These are phyloP conservation scores for Groenewaldozyma tartarivorans DNA, from an alignment of 805 yeast genomes.

Conservation along the genomic window DNA sequence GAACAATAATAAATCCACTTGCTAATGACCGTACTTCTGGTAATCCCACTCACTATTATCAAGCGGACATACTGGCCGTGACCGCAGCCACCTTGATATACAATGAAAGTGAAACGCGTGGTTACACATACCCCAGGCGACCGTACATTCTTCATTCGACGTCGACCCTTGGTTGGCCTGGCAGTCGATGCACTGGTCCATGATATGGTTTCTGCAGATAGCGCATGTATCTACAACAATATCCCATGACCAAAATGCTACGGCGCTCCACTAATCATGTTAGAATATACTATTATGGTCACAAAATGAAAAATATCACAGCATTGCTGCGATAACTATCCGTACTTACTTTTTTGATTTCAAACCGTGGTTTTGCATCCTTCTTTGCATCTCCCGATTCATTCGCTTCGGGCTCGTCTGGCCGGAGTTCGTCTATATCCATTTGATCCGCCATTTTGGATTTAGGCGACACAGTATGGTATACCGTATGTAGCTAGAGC, in stretches of 20 bases:
- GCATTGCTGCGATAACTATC: neutral
- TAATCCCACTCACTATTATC: slow-evolving; percentile 86
- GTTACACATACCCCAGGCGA: slow-evolving; percentile 96
- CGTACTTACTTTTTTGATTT: slow-evolving; percentile 56
- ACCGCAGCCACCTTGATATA: slow-evolving; percentile 88
- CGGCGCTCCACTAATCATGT: slow-evolving; percentile 76
- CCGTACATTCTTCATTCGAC: slow-evolving; percentile 68
- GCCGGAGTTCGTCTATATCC: slow-evolving; percentile 13
- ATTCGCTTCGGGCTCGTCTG: slow-evolving; percentile 2
- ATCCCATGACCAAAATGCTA: slow-evolving; percentile 99
- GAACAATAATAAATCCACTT: neutral
- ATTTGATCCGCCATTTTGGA: slow-evolving; percentile 14
- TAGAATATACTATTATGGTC: neutral
- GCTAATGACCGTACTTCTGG: slow-evolving; percentile 61
- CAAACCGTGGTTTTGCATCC: slow-evolving; percentile 59
- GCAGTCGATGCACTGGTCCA: slow-evolving; percentile 97
- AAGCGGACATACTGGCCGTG: slow-evolving; percentile 93
- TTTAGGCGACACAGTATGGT: too few relatives aligned
- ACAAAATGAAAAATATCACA: neutral
- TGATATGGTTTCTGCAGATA: slow-evolving; percentile 92
- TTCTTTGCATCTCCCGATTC: slow-evolving; percentile 11
- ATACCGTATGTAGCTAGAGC: too few relatives aligned
- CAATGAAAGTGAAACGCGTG: slow-evolving; percentile 99
- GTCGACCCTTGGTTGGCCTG: slow-evolving; percentile 68
- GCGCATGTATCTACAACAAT: slow-evolving; percentile 94